A percentile compares a stretch with the other conserved stretches of the same genome.
Evolutionary conservation across 306 rosid species (phyloP).

Genomic region (barrel medic (Medicago truncatula)): DNA sequence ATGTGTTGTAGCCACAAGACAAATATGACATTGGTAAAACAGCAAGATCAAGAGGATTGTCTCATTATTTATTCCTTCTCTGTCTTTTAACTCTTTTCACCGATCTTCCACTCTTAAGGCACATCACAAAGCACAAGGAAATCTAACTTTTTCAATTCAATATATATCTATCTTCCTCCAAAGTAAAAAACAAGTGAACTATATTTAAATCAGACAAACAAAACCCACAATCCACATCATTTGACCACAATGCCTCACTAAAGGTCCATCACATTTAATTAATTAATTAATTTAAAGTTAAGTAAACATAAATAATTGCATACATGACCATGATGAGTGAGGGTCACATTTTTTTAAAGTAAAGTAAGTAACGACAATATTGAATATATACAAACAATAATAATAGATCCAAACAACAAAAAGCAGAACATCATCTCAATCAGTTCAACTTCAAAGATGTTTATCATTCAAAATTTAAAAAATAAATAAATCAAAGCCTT

Average conservation of each 20-base stretch:
- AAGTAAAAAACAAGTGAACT: constrained; percentile 30
- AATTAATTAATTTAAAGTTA: constrained; percentile 26
- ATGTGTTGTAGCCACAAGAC: constrained; percentile 46
- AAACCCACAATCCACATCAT: constrained; percentile 41
- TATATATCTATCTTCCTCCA: constrained; percentile 34
- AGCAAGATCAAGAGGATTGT: constrained; percentile 60
- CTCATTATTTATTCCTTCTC: constrained; percentile 35
- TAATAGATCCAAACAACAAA: constrained; percentile 44
- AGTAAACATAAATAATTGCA: constrained; percentile 16
- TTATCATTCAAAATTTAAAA: constrained; percentile 21
- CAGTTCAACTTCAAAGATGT: constrained; percentile 35
- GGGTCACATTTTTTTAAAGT: constrained; percentile 27
- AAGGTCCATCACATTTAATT: constrained; percentile 41
- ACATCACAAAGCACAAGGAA: constrained; percentile 65
- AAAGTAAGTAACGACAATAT: constrained; percentile 34
- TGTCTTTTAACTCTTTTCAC: constrained; percentile 46
- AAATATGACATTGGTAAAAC: constrained; percentile 52
- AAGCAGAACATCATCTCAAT: constrained; percentile 44
- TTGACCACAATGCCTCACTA: constrained; percentile 41
- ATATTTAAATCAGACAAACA: constrained; percentile 44
- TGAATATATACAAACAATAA: constrained; percentile 33
- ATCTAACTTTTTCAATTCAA: constrained; percentile 49
- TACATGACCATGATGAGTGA: constrained; percentile 43
- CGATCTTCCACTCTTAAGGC: constrained; percentile 46
- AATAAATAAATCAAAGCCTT: constrained; percentile 46